These are phyloP conservation scores for Fusarium sp. DNA, from an alignment of 2,329 filamentous ascomycete genomes.

Conservation along the genomic window DNA sequence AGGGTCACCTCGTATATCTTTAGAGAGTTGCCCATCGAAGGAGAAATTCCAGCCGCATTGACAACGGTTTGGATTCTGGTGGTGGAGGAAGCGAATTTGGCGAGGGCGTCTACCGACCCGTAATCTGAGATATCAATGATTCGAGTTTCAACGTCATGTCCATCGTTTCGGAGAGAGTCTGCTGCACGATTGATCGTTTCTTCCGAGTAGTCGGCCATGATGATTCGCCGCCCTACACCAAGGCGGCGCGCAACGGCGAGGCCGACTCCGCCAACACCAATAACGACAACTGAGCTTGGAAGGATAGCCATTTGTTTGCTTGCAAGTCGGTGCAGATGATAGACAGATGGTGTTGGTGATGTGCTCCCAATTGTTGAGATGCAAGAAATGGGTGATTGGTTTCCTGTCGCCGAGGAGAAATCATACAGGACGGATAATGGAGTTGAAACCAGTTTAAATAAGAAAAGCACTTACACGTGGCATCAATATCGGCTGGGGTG, in stretches of 20 bases:
- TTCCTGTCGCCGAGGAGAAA: no score
- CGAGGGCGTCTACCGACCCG: slow-evolving; percentile 1
- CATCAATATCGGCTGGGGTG: no score
- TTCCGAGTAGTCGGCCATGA: slow-evolving; percentile 9
- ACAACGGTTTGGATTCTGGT: slow-evolving; percentile 3
- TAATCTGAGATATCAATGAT: slow-evolving; percentile 4
- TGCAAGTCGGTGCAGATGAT: no score
- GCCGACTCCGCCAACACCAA: slow-evolving; percentile 12
- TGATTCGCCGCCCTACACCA: slow-evolving; percentile 3
- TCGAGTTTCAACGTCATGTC: slow-evolving; percentile 8
- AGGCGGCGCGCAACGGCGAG: slow-evolving; percentile 12
- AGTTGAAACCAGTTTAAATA: no score
- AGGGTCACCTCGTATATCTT: slow-evolving; percentile 13
- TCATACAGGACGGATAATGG: no score
- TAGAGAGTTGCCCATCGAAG: background rate
- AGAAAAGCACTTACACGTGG: no score
- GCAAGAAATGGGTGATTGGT: no score
- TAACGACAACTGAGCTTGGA: slow-evolving; percentile 1
- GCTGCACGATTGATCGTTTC: background rate
- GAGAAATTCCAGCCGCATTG: slow-evolving; percentile 11
- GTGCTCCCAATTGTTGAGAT: no score
- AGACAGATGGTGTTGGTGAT: no score
- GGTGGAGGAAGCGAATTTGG: background rate
- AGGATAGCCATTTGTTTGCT: background rate
- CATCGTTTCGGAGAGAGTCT: background rate